phyloP scores from a whole-genome alignment of 768 basidiomycete genomes.

The Butyriboletus loyo region DNA sequence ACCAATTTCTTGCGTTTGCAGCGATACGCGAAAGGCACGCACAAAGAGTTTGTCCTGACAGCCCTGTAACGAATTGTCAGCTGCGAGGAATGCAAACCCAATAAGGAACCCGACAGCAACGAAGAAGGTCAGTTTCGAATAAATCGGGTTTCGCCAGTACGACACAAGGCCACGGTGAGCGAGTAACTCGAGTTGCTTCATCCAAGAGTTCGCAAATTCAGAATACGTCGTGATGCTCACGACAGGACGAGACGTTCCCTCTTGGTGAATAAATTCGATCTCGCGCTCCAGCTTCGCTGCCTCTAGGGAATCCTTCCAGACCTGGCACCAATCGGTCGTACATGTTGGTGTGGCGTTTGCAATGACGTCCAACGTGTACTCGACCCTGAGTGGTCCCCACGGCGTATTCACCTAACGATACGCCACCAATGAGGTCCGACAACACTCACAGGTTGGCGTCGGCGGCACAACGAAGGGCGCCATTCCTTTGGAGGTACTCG shows the following conservation, averaged over 20 bases:
- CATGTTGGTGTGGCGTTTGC: constrained; percentile 49
- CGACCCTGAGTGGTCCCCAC: constrained; percentile 32
- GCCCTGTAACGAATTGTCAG: constrained; percentile 35
- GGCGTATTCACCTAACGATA: not conserved
- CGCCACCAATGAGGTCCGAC: constrained; percentile 1
- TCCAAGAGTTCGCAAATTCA: constrained; percentile 40
- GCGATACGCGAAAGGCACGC: not conserved
- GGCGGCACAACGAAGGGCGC: constrained; percentile 14
- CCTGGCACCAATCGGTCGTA: constrained; percentile 45
- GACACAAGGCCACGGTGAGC: constrained; percentile 29
- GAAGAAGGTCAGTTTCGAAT: constrained; percentile 39
- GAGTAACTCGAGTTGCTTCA: constrained; percentile 33
- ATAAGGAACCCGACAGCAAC: constrained; percentile 34
- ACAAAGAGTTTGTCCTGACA: constrained; percentile 42
- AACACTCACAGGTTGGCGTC: constrained; percentile 24
- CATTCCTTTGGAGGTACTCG: constrained; percentile 25
- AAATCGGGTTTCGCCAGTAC: constrained; percentile 42
- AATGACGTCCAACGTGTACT: constrained; percentile 51
- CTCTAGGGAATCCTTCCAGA: constrained; percentile 47
- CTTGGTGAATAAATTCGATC: constrained; percentile 41
- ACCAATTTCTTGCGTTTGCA: not conserved
- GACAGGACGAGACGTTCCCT: constrained; percentile 30
- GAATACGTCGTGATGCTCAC: constrained; percentile 19
- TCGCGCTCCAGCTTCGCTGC: constrained; percentile 36
- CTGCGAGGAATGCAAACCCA: constrained; percentile 42